Conservation (phyloP, 345 rosid genomes). For the Eucalyptus lansdowneana region DNA sequence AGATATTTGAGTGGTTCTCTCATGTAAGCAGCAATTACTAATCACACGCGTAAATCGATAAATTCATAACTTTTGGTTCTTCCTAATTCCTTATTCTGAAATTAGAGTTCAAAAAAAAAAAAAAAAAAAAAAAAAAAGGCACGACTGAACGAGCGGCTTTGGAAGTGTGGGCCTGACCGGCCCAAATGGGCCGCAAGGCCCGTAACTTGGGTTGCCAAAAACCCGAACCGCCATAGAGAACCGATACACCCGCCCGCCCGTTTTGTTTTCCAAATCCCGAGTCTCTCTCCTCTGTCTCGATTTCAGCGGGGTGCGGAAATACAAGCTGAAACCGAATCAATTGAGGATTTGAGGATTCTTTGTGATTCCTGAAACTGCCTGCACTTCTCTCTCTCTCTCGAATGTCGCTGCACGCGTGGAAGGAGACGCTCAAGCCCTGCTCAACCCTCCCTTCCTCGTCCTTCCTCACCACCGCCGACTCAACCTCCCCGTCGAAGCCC, state of each 20-base stretch:
- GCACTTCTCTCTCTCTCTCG: background rate
- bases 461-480: background rate
- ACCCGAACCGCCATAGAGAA: background rate
- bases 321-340: background rate
- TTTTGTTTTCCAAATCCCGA: background rate
- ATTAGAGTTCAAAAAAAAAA: background rate
- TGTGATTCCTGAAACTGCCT: background rate
- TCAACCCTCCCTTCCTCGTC: constrained; percentile 2
- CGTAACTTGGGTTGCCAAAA: background rate
- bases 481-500: constrained; percentile 8
- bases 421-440: constrained; percentile 73
- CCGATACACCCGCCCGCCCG: background rate
- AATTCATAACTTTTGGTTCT: too few relatives aligned
- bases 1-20: background rate
- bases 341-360: background rate
- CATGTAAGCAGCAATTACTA: background rate
- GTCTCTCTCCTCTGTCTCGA: background rate
- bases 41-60: background rate
- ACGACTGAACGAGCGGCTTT: background rate
- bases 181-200: background rate
- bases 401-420: constrained; percentile 45
- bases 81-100: background rate
- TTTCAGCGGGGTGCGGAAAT: background rate
- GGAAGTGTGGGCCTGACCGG: background rate
- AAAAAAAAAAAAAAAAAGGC: background rate